Conservation (phyloP, 2,329 filamentous ascomycete genomes). For the Aureobasidium leucospermi region DNA sequence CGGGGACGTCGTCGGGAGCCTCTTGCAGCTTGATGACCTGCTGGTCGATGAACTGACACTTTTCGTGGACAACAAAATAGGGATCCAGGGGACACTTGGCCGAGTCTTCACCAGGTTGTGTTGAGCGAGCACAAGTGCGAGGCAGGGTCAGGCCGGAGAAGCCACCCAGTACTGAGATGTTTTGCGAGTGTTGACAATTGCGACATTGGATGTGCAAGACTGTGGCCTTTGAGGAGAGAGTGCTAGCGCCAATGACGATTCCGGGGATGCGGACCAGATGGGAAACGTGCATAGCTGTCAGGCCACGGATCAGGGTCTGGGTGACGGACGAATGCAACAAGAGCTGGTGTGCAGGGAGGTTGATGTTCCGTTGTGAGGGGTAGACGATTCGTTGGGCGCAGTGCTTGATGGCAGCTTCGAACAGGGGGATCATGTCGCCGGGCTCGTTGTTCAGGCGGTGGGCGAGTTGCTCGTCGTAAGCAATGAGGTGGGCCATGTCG, state of each 20-base stretch:
- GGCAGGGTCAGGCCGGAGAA: conserved; percentile 84
- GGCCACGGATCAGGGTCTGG: conserved; percentile 84
- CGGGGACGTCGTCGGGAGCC: conserved; percentile 92
- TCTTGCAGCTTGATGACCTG: conserved; percentile 98
- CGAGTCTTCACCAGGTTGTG: conserved; percentile 51
- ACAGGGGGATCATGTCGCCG: conserved; percentile 89
- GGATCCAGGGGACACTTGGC: conserved; percentile 86
- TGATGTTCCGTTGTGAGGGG: conserved; percentile 59
- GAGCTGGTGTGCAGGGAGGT: conserved; percentile 84
- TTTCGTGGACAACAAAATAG: conserved; percentile 93
- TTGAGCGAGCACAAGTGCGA: conserved; percentile 60
- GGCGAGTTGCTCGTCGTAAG: conserved; percentile 90
- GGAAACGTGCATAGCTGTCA: conserved; percentile 87
- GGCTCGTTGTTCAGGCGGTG: conserved; percentile 85
- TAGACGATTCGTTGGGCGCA: conserved; percentile 93
- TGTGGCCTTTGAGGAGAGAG: conserved; percentile 92
- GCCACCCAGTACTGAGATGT: conserved; percentile 69
- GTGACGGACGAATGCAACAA: conserved; percentile 88
- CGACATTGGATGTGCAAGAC: conserved; percentile 80
- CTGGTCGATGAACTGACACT: conserved; percentile 90
- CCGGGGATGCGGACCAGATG: conserved; percentile 94
- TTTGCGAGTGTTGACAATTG: conserved; percentile 67
- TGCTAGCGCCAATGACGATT: conserved; percentile 95
- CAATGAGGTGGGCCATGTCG: conserved; percentile 91
- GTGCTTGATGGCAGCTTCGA: conserved; percentile 80